Evolutionary conservation across 2,329 filamentous ascomycete genomes (phyloP), one percentile per base, ranked within the genome.

Genomic region (Endocalyx cinctus): DNA sequence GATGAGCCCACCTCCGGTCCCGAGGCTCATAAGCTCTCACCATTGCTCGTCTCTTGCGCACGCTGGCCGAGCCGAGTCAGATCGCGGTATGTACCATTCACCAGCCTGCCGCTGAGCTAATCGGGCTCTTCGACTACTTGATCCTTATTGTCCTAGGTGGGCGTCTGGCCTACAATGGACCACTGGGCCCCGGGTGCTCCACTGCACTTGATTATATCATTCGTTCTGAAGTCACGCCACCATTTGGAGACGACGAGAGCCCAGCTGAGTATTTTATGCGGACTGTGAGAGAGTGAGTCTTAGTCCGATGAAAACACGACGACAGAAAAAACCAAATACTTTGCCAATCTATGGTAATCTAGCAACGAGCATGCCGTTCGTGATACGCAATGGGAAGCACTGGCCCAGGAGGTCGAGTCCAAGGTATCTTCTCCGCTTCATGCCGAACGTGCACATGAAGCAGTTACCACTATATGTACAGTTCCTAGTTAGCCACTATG

Each of bases 1-100:
- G 82, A 87, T 48, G 83, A 87, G 52, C 83, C 83, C 4, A 87
- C 82, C 4, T 85, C 80, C 16, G 82, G 82, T 57, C 69, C 87
- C 13, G 82, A 87, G 54, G 78, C 72, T 50, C 80, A 86, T 84
- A 81, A 2, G 82, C 82, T 2, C 85, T 79, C 77, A 77, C 79
- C 38, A 86, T 86, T 50, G 71, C 77, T 26, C 72, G 76, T 51
- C 66, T 87, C 8, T 67, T 87, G 32, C 73, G 82, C 43, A 86
- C 84, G 43, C 60, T 79, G 3, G 66, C 72, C 1, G 51, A 61
- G 25, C 53, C 51, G 1, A 62, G 63, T 2, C 63, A 67, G 39
- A 61, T 63, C 10, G 51, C 67, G 6, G 45, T 68, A 1, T 62
- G 60, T 26, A 67, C 64, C 3, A 67, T 69, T 15, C 65, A 68